Evolutionary conservation across 2,329 filamentous ascomycete species (phyloP).

Genomic region (Calycina herbarum): DNA sequence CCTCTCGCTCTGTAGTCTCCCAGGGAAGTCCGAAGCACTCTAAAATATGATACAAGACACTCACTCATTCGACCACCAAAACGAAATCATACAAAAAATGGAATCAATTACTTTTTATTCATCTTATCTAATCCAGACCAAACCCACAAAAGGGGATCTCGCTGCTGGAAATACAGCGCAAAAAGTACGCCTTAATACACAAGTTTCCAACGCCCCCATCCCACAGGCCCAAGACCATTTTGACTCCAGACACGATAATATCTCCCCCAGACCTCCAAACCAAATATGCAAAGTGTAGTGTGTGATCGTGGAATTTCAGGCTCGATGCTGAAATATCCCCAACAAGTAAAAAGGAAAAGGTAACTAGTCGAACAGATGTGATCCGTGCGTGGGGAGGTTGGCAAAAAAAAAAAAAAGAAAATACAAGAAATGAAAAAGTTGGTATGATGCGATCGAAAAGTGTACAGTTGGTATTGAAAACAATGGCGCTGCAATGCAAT

Average conservation of each 20-base stretch:
- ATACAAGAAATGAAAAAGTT: background rate
- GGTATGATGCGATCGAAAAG: background rate
- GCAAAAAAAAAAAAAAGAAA: background rate
- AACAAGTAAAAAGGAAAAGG: background rate
- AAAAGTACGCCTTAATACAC: conserved; percentile 3
- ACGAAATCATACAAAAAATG: no score
- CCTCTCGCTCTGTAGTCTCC: no score
- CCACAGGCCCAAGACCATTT: background rate
- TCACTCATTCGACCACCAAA: background rate
- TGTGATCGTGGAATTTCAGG: background rate
- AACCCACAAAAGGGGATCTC: background rate
- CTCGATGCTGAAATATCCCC: background rate
- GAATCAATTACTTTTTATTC: conserved; percentile 2
- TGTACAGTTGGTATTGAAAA: conserved; percentile 4
- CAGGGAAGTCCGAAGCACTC: no score
- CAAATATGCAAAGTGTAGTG: background rate
- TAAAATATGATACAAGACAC: background rate
- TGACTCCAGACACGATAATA: background rate
- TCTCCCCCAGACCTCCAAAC: background rate
- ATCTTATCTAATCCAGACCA: background rate
- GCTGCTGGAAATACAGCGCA: background rate
- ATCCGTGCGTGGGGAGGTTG: background rate
- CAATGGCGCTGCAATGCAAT: conserved; percentile 3
- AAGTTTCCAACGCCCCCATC: background rate
- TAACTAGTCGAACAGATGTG: conserved; percentile 1